These are phyloP conservation scores for Fusarium virguliforme DNA, from an alignment of 2,329 filamentous ascomycete genomes.

Conservation along the genomic window DNA sequence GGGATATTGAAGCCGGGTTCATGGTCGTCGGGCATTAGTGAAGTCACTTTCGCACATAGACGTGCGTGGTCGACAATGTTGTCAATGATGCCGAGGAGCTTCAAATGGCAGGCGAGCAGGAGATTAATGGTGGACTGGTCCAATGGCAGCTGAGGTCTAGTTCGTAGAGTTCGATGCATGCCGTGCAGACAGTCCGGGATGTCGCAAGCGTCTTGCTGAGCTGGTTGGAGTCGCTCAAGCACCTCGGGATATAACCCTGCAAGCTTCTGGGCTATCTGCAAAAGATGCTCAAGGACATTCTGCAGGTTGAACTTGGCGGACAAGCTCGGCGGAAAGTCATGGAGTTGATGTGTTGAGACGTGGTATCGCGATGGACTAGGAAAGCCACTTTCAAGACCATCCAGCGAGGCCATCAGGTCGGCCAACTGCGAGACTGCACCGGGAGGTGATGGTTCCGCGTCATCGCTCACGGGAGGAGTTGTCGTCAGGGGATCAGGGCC, in stretches of 20 bases:
- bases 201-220: constrained; percentile 46
- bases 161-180: constrained; percentile 32
- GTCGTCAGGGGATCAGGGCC: constrained; percentile 1
- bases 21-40: constrained; percentile 47
- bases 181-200: constrained; percentile 57
- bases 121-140: constrained; percentile 58
- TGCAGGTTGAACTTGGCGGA: constrained; percentile 49
- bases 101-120: constrained; percentile 58
- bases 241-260: constrained; percentile 56
- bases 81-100: constrained; percentile 58
- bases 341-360: constrained; percentile 47
- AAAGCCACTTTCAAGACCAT: constrained; percentile 40
- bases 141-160: constrained; percentile 32
- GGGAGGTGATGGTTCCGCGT: neutral
- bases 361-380: constrained; percentile 33
- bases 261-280: constrained; percentile 56
- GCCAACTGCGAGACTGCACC: constrained; percentile 38
- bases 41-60: constrained; percentile 54
- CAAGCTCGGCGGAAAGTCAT: constrained; percentile 46
- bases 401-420: constrained; percentile 45
- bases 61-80: constrained; percentile 52
- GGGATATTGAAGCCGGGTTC: constrained; percentile 58
- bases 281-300: constrained; percentile 55
- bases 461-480: constrained; percentile 32
- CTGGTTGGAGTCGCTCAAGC: constrained; percentile 33